These are phyloP conservation scores for Gyrodon tennesseensis DNA, from an alignment of 1,284 basidiomycete species.

Conservation along the genomic window DNA sequence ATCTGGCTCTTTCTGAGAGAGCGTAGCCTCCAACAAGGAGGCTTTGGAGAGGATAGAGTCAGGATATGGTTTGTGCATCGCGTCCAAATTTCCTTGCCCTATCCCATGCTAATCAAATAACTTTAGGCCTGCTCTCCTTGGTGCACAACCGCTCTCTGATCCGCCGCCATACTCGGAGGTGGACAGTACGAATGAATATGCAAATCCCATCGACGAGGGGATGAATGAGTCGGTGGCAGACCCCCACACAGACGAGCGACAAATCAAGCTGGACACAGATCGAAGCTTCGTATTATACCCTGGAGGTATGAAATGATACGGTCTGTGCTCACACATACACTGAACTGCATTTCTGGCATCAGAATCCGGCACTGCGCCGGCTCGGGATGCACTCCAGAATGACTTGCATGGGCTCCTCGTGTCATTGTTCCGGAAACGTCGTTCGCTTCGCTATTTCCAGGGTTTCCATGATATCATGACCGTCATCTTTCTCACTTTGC, in stretches of 20 bases:
- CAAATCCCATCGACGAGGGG: constrained; percentile 14
- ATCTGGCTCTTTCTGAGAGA: constrained; percentile 56
- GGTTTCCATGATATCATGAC: constrained; percentile 94
- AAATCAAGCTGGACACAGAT: constrained; percentile 84
- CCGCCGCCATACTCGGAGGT: constrained; percentile 40
- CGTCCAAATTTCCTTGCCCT: constrained; percentile 5
- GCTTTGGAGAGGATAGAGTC: constrained; percentile 59
- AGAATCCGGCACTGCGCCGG: constrained; percentile 32
- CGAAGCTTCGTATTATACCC: constrained; percentile 89
- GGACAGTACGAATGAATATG: constrained; percentile 16
- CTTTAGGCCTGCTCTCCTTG: constrained; percentile 35
- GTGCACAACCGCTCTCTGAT: constrained; percentile 35
- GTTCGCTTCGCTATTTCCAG: constrained; percentile 84
- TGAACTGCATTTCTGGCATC: constrained; percentile 33
- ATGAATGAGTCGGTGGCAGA: constrained; percentile 23
- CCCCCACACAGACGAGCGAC: constrained; percentile 75
- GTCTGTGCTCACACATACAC: constrained; percentile 17
- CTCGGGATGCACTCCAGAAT: constrained; percentile 57
- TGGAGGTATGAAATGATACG: constrained; percentile 45
- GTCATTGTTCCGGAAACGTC: constrained; percentile 69
- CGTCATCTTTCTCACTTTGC: constrained; percentile 81
- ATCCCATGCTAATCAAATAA: constrained; percentile 21
- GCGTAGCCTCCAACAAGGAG: constrained; percentile 58
- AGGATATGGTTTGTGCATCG: constrained; percentile 56
- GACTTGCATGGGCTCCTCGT: constrained; percentile 75